Evolutionary conservation across 352 stramenopile genomes (phyloP).

Genomic region (Phytophthora boehmeriae): DNA sequence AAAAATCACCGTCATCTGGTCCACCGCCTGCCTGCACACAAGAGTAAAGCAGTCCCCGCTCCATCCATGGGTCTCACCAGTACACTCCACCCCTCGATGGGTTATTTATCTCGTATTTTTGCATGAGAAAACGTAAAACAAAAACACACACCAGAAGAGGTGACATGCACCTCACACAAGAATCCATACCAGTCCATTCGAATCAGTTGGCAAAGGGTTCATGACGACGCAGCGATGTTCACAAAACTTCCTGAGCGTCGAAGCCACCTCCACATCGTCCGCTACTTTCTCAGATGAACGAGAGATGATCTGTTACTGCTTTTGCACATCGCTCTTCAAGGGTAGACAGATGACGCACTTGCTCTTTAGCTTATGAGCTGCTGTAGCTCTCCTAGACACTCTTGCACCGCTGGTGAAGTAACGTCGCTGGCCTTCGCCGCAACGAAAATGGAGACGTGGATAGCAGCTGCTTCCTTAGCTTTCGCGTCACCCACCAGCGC

Average conservation of each 20-base stretch:
- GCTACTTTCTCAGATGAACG: constrained; percentile 9
- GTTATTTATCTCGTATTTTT: constrained; percentile 41
- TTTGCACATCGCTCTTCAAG: background rate
- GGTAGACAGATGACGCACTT: background rate
- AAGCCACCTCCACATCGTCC: constrained; percentile 5
- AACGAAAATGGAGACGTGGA: constrained; percentile 60
- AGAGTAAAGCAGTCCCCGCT: constrained; percentile 25
- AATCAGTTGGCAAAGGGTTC: too few relatives aligned
- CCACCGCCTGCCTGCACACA: constrained; percentile 23
- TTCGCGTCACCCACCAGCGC: constrained; percentile 43
- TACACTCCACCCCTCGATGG: constrained; percentile 17
- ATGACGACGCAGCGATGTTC: too few relatives aligned
- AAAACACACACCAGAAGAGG: constrained; percentile 29
- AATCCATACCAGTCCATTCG: background rate
- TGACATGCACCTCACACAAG: constrained; percentile 17
- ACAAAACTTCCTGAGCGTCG: background rate
- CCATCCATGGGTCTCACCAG: constrained; percentile 11
- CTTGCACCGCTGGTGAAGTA: constrained; percentile 47
- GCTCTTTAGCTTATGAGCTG: constrained; percentile 27
- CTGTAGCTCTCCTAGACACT: constrained; percentile 66
- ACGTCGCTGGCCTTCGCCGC: constrained; percentile 51
- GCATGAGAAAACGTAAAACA: constrained; percentile 35
- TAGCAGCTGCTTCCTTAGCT: constrained; percentile 50
- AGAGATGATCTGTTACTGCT: background rate
- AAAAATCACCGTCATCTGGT: constrained; percentile 29